Base-by-base conservation (phyloP, 345 rosid genomes). In the Salix suchowensis region DNA sequence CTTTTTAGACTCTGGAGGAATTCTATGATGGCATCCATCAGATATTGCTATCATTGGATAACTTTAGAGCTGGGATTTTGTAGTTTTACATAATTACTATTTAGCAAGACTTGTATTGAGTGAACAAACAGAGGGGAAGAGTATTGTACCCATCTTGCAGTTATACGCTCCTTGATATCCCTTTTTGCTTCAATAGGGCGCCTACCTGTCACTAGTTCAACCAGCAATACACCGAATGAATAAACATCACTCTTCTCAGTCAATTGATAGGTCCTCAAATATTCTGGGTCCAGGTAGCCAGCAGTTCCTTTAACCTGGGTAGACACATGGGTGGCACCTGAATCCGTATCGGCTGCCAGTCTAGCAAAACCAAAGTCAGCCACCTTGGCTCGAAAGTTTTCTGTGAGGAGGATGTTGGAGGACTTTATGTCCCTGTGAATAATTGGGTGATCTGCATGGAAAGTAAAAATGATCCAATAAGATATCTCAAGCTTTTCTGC, bases 301-400 rank as follows among this genome's bases (percentile, higher is more conserved):
- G 93, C 99, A 7, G 98, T 96, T 84, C 97, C 99, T 87, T 93
- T 96, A 72, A 96, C 96, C 87, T 96, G 99, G 42, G 99, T 96
- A 3, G 97, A 96, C 67, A 93, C 94, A 83, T 92, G 97, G 28
- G 99, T 91, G 72, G 85, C 91, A 72, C 96, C 99, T 12, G 97
- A 91, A 7, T 91, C 96, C 0, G 37, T 16, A 65, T 96, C 92
- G 21, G 98, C 96, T 70, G 91, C 97, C 70, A 86, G 65, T 78
- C 99, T 89, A 16, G 99, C 93, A 76, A 95, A 95, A 15, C 98
- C 99, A 68, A 93, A 96, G 77, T 93, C 97, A 2, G 97, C 86
- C 48, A 93, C 99, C 83, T 96, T 96, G 67, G 97, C 97, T 82
- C 98, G 90, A 78, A 88, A 86, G 40, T 87, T 96, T 71, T 91